Evolutionary conservation across 2,329 filamentous ascomycete species (phyloP).

Genomic region (Talaromyces sp.): DNA sequence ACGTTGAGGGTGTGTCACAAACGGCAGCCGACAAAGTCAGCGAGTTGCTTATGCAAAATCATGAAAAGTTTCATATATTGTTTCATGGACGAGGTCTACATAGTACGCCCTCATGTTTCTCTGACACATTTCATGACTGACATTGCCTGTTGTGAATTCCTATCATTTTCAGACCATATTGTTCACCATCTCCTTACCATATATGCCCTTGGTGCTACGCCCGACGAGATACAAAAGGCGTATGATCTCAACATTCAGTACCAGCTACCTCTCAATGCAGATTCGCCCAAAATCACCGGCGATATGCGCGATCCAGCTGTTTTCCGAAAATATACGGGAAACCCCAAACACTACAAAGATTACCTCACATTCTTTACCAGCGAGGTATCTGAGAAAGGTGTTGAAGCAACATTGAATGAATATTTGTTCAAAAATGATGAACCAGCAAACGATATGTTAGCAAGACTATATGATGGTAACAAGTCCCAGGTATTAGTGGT

Average conservation of each 20-base stretch:
- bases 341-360: conserved; percentile 61
- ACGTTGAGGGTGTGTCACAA: conserved; percentile 39
- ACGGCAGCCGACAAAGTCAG: conserved; percentile 59
- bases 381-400: conserved; percentile 63
- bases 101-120: conserved; percentile 31
- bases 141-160: neutral
- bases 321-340: conserved; percentile 58
- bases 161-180: conserved; percentile 58
- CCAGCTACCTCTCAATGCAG: conserved; percentile 52
- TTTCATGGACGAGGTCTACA: conserved; percentile 73
- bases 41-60: conserved; percentile 68
- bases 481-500: neutral
- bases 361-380: conserved; percentile 71
- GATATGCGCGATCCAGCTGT: conserved; percentile 53
- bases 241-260: conserved; percentile 63
- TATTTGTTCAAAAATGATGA: conserved; percentile 65
- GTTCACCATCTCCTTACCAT: conserved; percentile 70
- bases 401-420: conserved; percentile 58
- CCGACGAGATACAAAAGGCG: conserved; percentile 54
- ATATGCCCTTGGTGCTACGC: conserved; percentile 66
- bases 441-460: conserved; percentile 62
- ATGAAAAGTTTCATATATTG: conserved; percentile 69
- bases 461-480: conserved; percentile 61
- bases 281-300: conserved; percentile 47
- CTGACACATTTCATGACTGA: neutral